Conservation (phyloP, 140 eudicot species). For the Bidens hawaiensis region DNA sequence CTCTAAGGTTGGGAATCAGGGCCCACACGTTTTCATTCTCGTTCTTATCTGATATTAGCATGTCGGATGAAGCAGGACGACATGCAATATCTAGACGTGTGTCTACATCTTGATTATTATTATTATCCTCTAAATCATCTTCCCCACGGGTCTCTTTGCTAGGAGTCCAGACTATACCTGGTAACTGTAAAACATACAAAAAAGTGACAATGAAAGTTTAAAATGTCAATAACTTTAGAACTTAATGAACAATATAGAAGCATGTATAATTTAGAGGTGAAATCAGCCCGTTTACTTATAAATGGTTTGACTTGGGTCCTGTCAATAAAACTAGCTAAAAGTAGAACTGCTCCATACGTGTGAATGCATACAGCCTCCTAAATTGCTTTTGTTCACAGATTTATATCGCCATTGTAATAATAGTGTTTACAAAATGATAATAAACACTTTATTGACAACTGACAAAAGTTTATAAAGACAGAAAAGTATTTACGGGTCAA, state of each 20-base stretch:
- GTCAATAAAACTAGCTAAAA: background rate
- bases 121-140: constrained; percentile 42
- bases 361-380: constrained; percentile 3
- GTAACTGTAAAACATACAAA: constrained; percentile 39
- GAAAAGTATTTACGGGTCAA: background rate
- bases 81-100: constrained; percentile 42
- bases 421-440: background rate
- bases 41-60: constrained; percentile 38
- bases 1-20: constrained; percentile 70
- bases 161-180: constrained; percentile 37
- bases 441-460: background rate
- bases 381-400: background rate
- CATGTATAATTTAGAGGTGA: background rate
- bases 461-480: background rate
- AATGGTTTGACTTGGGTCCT: background rate
- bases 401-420: too few species aligned
- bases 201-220: background rate
- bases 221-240: background rate
- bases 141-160: constrained; percentile 47
- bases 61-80: constrained; percentile 57
- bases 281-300: background rate
- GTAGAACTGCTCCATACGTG: background rate
- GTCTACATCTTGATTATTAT: constrained; percentile 35
- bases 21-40: constrained; percentile 83
- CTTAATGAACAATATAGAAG: background rate